Conservation (phyloP, 1,284 basidiomycete species). For the Thelephora terrestris region DNA sequence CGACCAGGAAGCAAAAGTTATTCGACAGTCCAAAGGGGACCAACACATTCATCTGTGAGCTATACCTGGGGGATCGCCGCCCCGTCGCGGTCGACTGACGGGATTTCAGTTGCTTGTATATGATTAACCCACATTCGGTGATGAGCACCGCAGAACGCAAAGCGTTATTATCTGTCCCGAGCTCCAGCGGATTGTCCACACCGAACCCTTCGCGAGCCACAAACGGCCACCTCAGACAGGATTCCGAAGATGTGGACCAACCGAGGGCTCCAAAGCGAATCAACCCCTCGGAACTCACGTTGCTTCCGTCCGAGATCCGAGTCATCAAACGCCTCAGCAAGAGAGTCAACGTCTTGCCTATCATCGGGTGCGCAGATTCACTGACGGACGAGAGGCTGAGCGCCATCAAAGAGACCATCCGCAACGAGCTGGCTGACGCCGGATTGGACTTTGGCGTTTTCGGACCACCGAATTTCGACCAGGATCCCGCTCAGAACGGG, state of each 20-base stretch:
- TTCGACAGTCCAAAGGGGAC: slow-evolving; percentile 75
- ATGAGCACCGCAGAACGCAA: slow-evolving; percentile 40
- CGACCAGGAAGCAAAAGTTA: slow-evolving; percentile 69
- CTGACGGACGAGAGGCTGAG: slow-evolving; percentile 63
- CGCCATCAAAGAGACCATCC: slow-evolving; percentile 57
- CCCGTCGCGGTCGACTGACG: background rate
- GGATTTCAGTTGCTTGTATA: slow-evolving; percentile 57
- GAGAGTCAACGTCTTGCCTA: slow-evolving; percentile 66
- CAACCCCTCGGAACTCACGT: slow-evolving; percentile 29
- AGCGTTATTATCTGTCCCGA: slow-evolving; percentile 38
- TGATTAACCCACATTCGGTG: slow-evolving; percentile 70
- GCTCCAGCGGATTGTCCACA: slow-evolving; percentile 45
- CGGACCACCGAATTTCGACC: slow-evolving; percentile 28
- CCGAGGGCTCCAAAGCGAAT: background rate
- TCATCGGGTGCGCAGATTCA: slow-evolving; percentile 68
- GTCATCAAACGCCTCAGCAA: slow-evolving; percentile 63
- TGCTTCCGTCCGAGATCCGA: slow-evolving; percentile 67
- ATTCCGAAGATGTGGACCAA: slow-evolving; percentile 38
- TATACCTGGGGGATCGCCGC: slow-evolving; percentile 1
- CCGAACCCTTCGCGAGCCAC: slow-evolving; percentile 37
- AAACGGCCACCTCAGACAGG: slow-evolving; percentile 35
- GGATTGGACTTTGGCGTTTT: slow-evolving; percentile 68
- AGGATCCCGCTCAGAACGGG: slow-evolving; percentile 11
- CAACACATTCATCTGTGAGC: slow-evolving; percentile 76
- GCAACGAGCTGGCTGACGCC: slow-evolving; percentile 48